Percentiles rank a stretch among this genome's conserved stretches.
phyloP scores from a whole-genome alignment of 1,139 yeast species.

The Williopsis jadinii region DNA sequence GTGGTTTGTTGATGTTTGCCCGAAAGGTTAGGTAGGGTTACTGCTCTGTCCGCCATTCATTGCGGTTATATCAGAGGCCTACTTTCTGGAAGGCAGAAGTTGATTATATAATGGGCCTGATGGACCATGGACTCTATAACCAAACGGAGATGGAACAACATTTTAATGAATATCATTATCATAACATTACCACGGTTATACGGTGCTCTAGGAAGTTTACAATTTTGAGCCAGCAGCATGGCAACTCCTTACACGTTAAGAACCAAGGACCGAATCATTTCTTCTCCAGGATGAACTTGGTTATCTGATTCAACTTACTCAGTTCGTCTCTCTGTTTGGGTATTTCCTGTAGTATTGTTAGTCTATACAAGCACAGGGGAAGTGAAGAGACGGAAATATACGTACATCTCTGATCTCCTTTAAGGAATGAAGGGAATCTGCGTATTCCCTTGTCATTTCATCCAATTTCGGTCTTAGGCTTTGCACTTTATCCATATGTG shows the following conservation, averaged over 20 bases:
- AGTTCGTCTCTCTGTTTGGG: constrained; percentile 17
- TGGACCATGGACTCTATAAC: background rate
- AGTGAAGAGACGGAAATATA: constrained; percentile 3
- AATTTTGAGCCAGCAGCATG: too few species aligned
- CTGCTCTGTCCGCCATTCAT: too few species aligned
- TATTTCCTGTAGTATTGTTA: constrained; percentile 10
- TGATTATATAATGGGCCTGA: background rate
- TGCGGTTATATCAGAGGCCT: too few species aligned
- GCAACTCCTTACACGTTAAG: too few species aligned
- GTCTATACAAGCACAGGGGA: constrained; percentile 2
- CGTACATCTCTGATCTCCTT: constrained; percentile 19
- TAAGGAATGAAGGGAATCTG: constrained; percentile 14
- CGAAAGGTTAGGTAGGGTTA: background rate
- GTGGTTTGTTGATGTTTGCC: background rate
- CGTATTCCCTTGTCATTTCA: constrained; percentile 13
- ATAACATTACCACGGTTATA: too few species aligned
- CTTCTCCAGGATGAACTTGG: constrained; percentile 9
- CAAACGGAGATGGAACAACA: too few species aligned
- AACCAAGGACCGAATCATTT: background rate
- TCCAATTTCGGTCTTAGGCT: constrained; percentile 7
- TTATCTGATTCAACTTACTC: constrained; percentile 17
- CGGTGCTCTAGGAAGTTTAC: too few species aligned
- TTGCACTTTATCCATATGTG: constrained; percentile 6
- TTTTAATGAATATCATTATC: too few species aligned
- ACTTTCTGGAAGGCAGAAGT: too few species aligned